Conservation (phyloP, 495 filamentous ascomycete genomes). For the Thermochaetoides thermophila region DNA sequence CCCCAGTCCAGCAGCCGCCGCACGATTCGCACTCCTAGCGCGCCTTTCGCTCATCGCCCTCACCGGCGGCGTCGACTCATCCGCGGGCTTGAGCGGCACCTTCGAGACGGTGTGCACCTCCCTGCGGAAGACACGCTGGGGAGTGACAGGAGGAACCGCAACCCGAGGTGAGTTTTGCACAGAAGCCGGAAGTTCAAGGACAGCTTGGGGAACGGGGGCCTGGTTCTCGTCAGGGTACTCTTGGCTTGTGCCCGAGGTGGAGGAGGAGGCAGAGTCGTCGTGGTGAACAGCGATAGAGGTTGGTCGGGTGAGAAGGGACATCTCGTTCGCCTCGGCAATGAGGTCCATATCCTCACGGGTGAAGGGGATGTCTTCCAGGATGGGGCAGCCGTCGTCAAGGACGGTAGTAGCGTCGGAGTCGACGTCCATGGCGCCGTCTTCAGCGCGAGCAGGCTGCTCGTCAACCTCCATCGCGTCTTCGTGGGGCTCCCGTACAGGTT, state of each 20-base stretch:
- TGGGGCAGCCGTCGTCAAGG: constrained; percentile 9
- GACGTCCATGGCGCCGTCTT: constrained; percentile 15
- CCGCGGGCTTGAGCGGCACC: constrained; percentile 57
- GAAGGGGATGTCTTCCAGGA: constrained; percentile 23
- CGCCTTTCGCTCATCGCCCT: too few species aligned
- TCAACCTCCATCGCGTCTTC: constrained; percentile 41
- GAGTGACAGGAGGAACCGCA: constrained; percentile 19
- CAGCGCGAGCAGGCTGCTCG: too few species aligned
- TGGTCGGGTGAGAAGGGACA: constrained; percentile 31
- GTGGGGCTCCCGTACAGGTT: too few species aligned
- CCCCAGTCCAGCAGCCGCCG: background rate
- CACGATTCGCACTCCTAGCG: constrained; percentile 27
- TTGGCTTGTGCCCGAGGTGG: constrained; percentile 42
- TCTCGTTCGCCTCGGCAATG: constrained; percentile 34
- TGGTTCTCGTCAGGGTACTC: constrained; percentile 50
- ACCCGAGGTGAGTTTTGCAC: too few species aligned
- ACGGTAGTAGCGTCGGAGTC: constrained; percentile 20
- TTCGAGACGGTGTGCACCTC: constrained; percentile 58
- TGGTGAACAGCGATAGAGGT: constrained; percentile 15
- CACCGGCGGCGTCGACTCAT: constrained; percentile 45
- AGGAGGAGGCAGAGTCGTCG: constrained; percentile 30
- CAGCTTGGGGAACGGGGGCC: constrained; percentile 33
- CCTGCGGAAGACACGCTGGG: constrained; percentile 15
- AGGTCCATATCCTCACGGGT: constrained; percentile 33
- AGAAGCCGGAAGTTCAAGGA: too few species aligned